Conservation (phyloP, 352 stramenopile genomes). For the Phytophthora kernoviae region DNA sequence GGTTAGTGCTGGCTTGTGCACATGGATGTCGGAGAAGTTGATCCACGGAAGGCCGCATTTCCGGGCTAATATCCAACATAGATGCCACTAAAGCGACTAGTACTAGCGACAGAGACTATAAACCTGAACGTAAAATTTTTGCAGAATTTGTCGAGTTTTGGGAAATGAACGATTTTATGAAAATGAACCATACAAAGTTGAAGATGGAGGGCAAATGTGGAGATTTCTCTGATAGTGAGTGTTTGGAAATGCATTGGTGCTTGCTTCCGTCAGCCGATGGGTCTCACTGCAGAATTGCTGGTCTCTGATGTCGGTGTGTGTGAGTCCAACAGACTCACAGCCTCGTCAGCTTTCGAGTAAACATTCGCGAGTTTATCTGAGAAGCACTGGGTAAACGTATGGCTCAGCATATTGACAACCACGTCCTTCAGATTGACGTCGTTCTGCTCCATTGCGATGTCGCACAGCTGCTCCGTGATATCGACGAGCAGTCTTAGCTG, state of each 20-base stretch:
- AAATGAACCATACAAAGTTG: conserved; percentile 29
- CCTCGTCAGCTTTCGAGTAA: conserved; percentile 71
- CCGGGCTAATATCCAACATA: no score
- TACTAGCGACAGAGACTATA: no score
- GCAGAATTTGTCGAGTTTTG: no score
- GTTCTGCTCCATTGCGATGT: conserved; percentile 77
- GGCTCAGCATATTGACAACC: conserved; percentile 62
- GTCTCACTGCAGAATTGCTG: conserved; percentile 19
- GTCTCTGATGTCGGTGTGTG: conserved; percentile 35
- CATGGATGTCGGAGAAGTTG: no score
- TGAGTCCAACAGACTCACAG: conserved; percentile 35
- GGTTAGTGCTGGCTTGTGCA: no score
- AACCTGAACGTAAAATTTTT: no score
- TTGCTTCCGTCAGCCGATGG: conserved; percentile 21
- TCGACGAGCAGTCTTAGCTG: conserved; percentile 64
- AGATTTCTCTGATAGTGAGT: conserved; percentile 13
- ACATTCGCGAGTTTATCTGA: conserved; percentile 62
- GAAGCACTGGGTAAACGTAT: conserved; percentile 81
- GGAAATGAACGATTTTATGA: no score
- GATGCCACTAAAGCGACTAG: no score
- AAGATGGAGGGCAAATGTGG: no score
- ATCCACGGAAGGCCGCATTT: no score
- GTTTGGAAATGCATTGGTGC: no score
- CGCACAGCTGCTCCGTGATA: conserved; percentile 70
- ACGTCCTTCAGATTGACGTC: conserved; percentile 78